Percentiles rank a stretch among this genome's conserved stretches.
phyloP scores from a whole-genome alignment of 352 stramenopile species.

The Phytophthora pisi region DNA sequence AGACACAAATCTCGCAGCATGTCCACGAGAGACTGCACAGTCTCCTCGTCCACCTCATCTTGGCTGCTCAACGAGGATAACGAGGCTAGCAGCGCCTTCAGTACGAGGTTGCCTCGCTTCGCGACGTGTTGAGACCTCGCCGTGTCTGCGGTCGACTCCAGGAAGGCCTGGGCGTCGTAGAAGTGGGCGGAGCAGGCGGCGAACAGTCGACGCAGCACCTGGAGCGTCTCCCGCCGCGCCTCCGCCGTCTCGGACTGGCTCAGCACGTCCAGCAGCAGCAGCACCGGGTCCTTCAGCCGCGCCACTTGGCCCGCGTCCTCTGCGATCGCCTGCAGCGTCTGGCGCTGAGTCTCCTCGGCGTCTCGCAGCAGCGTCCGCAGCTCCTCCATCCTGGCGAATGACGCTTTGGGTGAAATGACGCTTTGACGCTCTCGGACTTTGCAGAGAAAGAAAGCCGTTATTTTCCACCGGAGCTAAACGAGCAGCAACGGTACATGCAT shows the following conservation, averaged over 20 bases:
- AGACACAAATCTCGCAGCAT: slow-evolving; percentile 52
- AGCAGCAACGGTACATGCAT: not conserved
- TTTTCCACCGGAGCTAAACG: not conserved
- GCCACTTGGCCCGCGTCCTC: slow-evolving; percentile 31
- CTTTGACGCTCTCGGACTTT: not conserved
- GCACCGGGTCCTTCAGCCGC: slow-evolving; percentile 47
- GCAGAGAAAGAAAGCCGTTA: not conserved
- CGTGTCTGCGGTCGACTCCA: slow-evolving; percentile 15
- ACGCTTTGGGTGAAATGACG: too few relatives aligned
- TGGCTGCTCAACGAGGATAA: slow-evolving; percentile 46
- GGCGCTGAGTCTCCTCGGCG: slow-evolving; percentile 46
- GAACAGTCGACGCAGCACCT: slow-evolving; percentile 52
- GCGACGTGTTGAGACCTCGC: slow-evolving; percentile 1
- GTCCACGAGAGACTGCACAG: slow-evolving; percentile 46
- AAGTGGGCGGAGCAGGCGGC: slow-evolving; percentile 40
- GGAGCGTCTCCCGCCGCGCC: slow-evolving; percentile 40
- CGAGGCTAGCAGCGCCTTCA: slow-evolving; percentile 56
- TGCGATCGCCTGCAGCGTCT: slow-evolving; percentile 33
- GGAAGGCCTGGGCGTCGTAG: slow-evolving; percentile 46
- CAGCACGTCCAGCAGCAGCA: slow-evolving; percentile 59
- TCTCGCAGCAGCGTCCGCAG: slow-evolving; percentile 46
- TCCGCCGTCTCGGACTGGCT: slow-evolving; percentile 32
- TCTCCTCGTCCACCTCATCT: slow-evolving; percentile 33
- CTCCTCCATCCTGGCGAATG: slow-evolving; percentile 28
- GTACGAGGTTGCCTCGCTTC: slow-evolving; percentile 46